Evolutionary conservation across 2,329 filamentous ascomycete genomes (phyloP).

Genomic region (Diaporthe nobilis): DNA sequence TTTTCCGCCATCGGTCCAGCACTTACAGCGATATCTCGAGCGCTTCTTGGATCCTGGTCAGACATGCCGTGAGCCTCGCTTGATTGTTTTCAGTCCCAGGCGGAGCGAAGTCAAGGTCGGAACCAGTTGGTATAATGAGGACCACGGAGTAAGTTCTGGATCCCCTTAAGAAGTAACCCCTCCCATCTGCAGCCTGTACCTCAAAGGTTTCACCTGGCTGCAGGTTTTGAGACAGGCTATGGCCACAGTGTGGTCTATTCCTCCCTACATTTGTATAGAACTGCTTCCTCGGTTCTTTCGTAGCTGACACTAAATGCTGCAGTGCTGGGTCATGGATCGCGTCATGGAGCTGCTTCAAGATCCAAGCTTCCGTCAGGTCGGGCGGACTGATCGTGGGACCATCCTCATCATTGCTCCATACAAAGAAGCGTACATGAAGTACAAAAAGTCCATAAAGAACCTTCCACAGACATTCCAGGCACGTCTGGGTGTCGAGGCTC

Average conservation of each 20-base stretch:
- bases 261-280: no score
- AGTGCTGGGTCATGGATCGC: conserved; percentile 51
- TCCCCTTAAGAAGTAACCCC: no score
- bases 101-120: conserved; percentile 44
- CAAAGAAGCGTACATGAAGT: conserved; percentile 52
- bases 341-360: conserved; percentile 50
- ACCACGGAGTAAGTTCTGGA: conserved; percentile 46
- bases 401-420: conserved; percentile 59
- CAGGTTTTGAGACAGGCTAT: no score
- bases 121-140: conserved; percentile 55
- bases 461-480: conserved; percentile 49
- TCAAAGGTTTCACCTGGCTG: no score
- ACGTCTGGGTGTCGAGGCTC: conserved; percentile 45
- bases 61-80: conserved; percentile 51
- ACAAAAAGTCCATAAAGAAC: conserved; percentile 44
- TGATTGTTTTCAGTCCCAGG: conserved; percentile 47
- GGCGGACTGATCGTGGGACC: conserved; percentile 47
- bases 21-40: conserved; percentile 44
- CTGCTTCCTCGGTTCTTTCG: neutral
- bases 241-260: no score
- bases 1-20: conserved; percentile 40
- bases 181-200: no score
- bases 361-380: conserved; percentile 48
- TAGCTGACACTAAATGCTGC: neutral
- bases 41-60: conserved; percentile 36